Base-by-base conservation (phyloP, 192 early-diverging fungal species). In the Backusella sp. region DNA sequence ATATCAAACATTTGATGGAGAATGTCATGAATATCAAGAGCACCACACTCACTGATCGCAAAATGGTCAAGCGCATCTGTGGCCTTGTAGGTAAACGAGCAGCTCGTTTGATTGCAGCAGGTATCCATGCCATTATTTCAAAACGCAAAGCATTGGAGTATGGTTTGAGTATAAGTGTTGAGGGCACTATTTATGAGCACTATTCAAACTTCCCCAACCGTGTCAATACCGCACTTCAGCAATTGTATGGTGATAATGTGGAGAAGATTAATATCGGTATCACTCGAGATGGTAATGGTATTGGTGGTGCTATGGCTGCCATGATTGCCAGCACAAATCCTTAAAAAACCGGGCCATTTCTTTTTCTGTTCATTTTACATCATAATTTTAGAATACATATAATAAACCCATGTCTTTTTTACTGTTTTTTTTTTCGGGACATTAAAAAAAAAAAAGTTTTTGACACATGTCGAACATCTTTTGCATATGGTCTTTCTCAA, bases 11-110 rank as follows among this genome's bases (percentile, higher is more conserved):
- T 52, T 89, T 96, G 2, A 82, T 97, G 59, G 94, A 96, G 78
- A 87, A 87, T 70, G 85, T 92, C 34, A 84, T 93, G 69, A 84
- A 87, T 41, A 81, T 95, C n/a, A 83, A 88, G 5, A 34, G 73
- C 7, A 94, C 96, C n/a, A 91, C 90, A 4, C 76, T 93, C 32
- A 79, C 83, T 14, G 97, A 97, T 81, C 91, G 96, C 68, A 89
- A 92, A 79, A 89, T 95, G 66, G 89, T 94, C 82, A 91, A 93
- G 80, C 84, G 82, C 78, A 83, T 97, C 17, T 95, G 94, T 76
- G 87, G 92, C 73, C 81, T 96, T 65, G 89, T 99, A 41, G 96
- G 94, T 15, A 87, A 85, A 71, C 92, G 96, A 73, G 91, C 96
- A 26, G 96, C 95, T 6, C 89, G 95, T 75, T 85, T 98, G 52